Conservation (phyloP, 768 basidiomycete genomes). For the Gymnopilus dilepis region DNA sequence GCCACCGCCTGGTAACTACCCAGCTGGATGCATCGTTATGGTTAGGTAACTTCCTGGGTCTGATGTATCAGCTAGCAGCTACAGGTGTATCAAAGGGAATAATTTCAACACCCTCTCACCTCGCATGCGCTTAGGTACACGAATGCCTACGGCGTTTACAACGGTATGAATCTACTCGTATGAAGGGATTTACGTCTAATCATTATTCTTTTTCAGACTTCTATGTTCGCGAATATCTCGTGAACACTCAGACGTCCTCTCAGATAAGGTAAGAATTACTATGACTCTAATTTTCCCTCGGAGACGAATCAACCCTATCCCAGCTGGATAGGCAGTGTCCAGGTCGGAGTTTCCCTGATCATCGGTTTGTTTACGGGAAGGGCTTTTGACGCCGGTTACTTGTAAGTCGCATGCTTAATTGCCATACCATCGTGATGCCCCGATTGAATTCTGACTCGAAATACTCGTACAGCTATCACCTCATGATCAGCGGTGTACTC, state of each 20-base stretch:
- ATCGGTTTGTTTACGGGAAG: constrained; percentile 29
- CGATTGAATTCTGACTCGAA: constrained; percentile 1
- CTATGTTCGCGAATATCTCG: constrained; percentile 36
- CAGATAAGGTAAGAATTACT: constrained; percentile 29
- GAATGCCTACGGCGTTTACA: constrained; percentile 38
- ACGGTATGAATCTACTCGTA: constrained; percentile 38
- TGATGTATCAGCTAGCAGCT: too few relatives aligned
- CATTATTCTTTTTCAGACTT: constrained; percentile 25
- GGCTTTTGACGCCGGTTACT: constrained; percentile 34
- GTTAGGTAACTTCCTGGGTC: too few relatives aligned
- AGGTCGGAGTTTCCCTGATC: constrained; percentile 29
- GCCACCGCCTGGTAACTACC: too few relatives aligned
- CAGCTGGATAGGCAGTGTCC: constrained; percentile 36
- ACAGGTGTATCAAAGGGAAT: too few relatives aligned
- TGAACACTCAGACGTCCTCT: constrained; percentile 28
- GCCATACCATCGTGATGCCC: background rate
- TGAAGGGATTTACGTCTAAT: constrained; percentile 1
- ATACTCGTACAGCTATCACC: constrained; percentile 43
- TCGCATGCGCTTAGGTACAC: constrained; percentile 36
- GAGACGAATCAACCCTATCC: background rate
- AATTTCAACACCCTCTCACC: too few relatives aligned
- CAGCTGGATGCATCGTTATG: too few relatives aligned
- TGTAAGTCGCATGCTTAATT: constrained; percentile 22
- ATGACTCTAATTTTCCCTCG: background rate
- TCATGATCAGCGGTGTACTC: constrained; percentile 50